These are phyloP conservation scores for Potentilla sterilis DNA, from an alignment of 306 rosid species.

Conservation along the genomic window DNA sequence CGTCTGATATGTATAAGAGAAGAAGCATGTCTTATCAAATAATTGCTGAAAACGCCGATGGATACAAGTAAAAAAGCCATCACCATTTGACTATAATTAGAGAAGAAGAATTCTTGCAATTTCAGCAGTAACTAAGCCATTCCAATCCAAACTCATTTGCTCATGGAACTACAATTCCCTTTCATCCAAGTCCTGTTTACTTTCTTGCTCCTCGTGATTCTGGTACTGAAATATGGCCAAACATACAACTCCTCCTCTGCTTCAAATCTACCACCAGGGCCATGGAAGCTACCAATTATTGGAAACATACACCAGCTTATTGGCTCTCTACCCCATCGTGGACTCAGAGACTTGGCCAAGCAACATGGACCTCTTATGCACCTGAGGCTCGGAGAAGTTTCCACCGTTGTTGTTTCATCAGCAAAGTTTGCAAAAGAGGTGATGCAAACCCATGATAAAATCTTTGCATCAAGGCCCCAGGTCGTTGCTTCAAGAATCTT, in stretches of 20 bases:
- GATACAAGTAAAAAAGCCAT: too few species aligned
- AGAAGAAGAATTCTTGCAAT: neutral
- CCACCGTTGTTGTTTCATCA: conserved; percentile 33
- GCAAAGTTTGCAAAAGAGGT: conserved; percentile 36
- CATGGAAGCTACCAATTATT: conserved; percentile 38
- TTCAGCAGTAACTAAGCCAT: neutral
- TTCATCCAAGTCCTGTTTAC: neutral
- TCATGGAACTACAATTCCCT: neutral
- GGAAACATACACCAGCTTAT: conserved; percentile 25
- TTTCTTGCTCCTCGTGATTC: neutral
- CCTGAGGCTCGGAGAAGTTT: conserved; percentile 40
- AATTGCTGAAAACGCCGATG: too few species aligned
- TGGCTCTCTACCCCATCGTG: conserved; percentile 26
- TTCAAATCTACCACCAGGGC: conserved; percentile 31
- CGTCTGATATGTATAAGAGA: neutral
- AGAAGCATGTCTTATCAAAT: too few species aligned
- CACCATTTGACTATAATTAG: neutral
- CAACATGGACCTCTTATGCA: conserved; percentile 44
- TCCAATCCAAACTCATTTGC: neutral
- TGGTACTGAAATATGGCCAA: neutral
- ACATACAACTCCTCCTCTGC: neutral
- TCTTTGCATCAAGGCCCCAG: conserved; percentile 33
- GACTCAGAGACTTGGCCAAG: conserved; percentile 29
- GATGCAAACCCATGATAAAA: conserved; percentile 35
- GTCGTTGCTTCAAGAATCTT: conserved; percentile 5